Evolutionary conservation across 768 basidiomycete genomes (phyloP), one percentile per base, ranked within the genome.

Genomic region (Omphalotus guepiniiformis): DNA sequence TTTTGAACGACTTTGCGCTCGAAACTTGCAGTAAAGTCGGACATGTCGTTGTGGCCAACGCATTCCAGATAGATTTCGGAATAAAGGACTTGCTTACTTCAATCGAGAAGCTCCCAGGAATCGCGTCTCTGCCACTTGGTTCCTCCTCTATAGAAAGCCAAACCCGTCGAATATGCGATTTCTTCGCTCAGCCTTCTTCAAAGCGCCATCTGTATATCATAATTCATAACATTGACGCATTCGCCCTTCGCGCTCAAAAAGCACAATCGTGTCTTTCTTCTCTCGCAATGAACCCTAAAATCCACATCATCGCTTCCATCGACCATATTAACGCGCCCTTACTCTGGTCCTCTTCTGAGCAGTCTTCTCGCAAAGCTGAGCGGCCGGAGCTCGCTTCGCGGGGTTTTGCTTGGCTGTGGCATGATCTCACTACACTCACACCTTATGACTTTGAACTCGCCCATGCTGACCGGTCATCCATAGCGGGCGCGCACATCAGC

Each of bases 171-270:
- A 77, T 93, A 52, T 76, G 80, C 56, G 72, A 82, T 19, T 80
- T 82, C 58, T 84, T 88, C 59, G 61, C 75, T 0, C 58, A 60
- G 40, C 48, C 62, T 15, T 48, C 60, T 22, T 62, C 71, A 21
- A 61, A 63, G 23, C 63, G 61, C 38, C 77, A 76, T 38, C 70
- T 98, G 34, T 92, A 82, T 61, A 69, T 98, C 51, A 66, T 95
- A 58, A 69, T 96, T 19, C 93, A 98, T 72, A 94, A 89, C 66
- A 82, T 97, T 63, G 94, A 97, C 57, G 75, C 85, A 0, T 74
- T 83, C 0, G 67, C 79, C 5, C 68, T 96, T 21, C 86, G 91
- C 30, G 63, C 74, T 1, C 56, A 75, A 16, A 84, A 83, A 55
- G 71, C 82, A 16, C 79, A 82, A 57, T 72, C 85, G 1, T 72